These are phyloP conservation scores for Pseudonitzschia delicatissima DNA, from an alignment of 108 stramenopile species.

Conservation along the genomic window DNA sequence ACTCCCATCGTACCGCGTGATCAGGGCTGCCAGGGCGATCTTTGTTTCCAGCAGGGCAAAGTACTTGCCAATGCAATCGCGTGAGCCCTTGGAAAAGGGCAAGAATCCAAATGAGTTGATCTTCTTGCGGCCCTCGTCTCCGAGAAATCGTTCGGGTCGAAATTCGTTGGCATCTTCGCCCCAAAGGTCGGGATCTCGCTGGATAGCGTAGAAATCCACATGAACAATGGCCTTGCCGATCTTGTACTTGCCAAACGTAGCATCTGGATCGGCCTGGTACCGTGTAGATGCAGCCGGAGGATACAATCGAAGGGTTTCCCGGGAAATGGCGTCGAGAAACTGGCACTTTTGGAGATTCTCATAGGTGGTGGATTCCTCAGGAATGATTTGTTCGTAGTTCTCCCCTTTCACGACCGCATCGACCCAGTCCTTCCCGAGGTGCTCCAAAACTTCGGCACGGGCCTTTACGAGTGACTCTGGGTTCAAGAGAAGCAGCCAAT, in stretches of 20 bases:
- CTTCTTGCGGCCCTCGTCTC: background rate
- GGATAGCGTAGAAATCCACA: constrained; percentile 41
- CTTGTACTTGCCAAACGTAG: constrained; percentile 11
- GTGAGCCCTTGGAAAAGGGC: constrained; percentile 36
- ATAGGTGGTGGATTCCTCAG: constrained; percentile 37
- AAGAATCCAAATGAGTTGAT: constrained; percentile 17
- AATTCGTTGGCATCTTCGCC: constrained; percentile 31
- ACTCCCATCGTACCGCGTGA: constrained; percentile 29
- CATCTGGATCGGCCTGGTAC: constrained; percentile 16
- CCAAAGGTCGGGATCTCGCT: constrained; percentile 37
- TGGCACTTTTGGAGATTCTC: constrained; percentile 14
- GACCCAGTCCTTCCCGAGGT: background rate
- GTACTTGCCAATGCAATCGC: constrained; percentile 50
- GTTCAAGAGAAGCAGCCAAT: background rate
- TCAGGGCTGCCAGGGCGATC: constrained; percentile 37
- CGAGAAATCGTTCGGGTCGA: constrained; percentile 36
- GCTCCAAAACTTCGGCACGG: background rate
- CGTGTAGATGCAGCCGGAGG: constrained; percentile 37
- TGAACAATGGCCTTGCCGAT: constrained; percentile 31
- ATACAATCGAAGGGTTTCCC: constrained; percentile 44
- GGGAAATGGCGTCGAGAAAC: constrained; percentile 39
- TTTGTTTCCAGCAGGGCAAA: constrained; percentile 46
- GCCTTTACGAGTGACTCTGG: background rate
- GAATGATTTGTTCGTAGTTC: background rate
- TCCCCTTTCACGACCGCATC: background rate